phyloP scores from a whole-genome alignment of 169 alveolate species.

The Plasmodium malariae region DNA sequence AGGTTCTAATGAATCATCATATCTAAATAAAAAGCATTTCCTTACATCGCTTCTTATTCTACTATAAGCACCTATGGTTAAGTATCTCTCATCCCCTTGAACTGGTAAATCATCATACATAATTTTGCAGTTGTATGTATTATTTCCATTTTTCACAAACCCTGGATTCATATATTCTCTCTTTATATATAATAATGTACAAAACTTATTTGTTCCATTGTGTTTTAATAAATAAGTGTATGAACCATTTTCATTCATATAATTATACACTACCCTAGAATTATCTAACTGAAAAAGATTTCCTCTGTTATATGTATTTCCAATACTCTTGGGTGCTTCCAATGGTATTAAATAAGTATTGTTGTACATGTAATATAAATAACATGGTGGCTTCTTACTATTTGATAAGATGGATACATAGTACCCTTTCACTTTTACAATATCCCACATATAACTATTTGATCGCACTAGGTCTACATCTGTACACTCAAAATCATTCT shows the following conservation, averaged over 20 bases:
- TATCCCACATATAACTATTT: constrained; percentile 16
- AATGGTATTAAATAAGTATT: constrained; percentile 2
- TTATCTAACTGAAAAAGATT: constrained; percentile 23
- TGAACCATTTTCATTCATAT: constrained; percentile 1
- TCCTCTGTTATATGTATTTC: not conserved
- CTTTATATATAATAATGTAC: constrained; percentile 46
- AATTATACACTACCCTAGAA: constrained; percentile 11
- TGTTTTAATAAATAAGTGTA: constrained; percentile 31
- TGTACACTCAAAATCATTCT: constrained; percentile 18
- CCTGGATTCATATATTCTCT: constrained; percentile 55
- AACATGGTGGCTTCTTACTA: not conserved
- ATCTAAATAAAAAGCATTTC: constrained; percentile 25
- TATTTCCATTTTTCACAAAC: constrained; percentile 12
- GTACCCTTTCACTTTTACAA: constrained; percentile 35
- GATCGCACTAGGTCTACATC: constrained; percentile 1
- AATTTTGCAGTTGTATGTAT: constrained; percentile 5
- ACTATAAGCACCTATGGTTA: constrained; percentile 19
- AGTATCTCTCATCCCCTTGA: constrained; percentile 33
- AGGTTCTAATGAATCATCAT: constrained; percentile 21
- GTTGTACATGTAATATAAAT: constrained; percentile 14
- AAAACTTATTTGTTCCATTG: constrained; percentile 17
- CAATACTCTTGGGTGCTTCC: constrained; percentile 1
- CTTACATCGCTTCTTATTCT: constrained; percentile 30
- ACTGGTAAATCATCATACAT: constrained; percentile 39
- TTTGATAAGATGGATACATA: constrained; percentile 29